These are phyloP conservation scores for Prunus mira DNA, from an alignment of 306 rosid species.

Conservation along the genomic window DNA sequence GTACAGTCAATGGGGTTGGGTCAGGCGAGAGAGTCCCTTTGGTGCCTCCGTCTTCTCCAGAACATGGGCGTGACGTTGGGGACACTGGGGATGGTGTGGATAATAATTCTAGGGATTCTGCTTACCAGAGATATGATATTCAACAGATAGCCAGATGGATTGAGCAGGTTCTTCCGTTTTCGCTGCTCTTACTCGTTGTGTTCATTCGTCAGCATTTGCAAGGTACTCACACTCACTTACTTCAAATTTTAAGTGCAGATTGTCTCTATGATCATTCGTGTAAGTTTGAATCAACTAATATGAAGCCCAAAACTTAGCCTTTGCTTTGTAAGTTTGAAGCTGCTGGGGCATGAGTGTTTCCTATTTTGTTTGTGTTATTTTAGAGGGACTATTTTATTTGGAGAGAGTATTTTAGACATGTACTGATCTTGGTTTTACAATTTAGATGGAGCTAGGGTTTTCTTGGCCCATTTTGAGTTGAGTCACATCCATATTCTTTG, in stretches of 20 bases:
- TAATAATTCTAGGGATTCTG: constrained; percentile 48
- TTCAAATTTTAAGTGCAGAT: neutral
- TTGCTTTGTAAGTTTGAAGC: neutral
- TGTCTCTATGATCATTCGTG: neutral
- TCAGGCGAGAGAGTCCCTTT: constrained; percentile 53
- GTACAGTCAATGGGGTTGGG: constrained; percentile 22
- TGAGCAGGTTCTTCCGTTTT: constrained; percentile 86
- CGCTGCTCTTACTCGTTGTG: constrained; percentile 62
- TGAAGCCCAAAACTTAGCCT: neutral
- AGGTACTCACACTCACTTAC: constrained; percentile 39
- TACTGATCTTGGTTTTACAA: neutral
- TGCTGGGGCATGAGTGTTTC: neutral
- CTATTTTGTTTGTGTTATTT: neutral
- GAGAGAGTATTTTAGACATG: no score
- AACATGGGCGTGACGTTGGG: constrained; percentile 29
- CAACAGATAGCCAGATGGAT: constrained; percentile 72
- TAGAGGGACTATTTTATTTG: neutral
- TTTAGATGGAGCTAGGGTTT: neutral
- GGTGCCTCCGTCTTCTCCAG: constrained; percentile 34
- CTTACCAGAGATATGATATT: constrained; percentile 65
- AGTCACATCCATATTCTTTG: neutral
- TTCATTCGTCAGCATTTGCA: constrained; percentile 89
- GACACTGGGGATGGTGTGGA: constrained; percentile 39
- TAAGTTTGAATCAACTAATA: neutral
- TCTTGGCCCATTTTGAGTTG: neutral